Evolutionary conservation across 805 yeast species (phyloP), one percentile per base, ranked within the genome.

Genomic region (Candida chilensis): DNA sequence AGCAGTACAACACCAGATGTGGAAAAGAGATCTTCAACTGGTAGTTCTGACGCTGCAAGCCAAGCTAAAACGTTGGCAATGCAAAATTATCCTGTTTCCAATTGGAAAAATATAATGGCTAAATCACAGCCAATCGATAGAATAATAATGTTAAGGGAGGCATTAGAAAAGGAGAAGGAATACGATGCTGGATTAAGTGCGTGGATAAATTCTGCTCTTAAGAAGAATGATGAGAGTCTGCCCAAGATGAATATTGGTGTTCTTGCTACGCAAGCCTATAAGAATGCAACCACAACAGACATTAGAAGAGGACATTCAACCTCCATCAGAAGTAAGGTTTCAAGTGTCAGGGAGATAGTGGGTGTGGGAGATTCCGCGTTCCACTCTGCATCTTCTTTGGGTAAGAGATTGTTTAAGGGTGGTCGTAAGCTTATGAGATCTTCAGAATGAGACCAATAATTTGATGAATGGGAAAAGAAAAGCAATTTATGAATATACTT

Each of bases 261-360:
- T 24, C 47, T 63, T 24, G 69, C 68, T 1, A 45, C 64, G 4
- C 58, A 57, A 27, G 67, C 66, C 10, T 63, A 60, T 37, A 62
- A 56, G 38, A 63, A 63, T 41, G 69, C 69, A 4, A 40, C 63
- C 2, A 67, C 60, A 35, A 57, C 40, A 36, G 67, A 60, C 28
- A 42, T 61, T 22, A 50, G 62, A 34, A 51, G 67, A 40, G 16
- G 11, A 6, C 28, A 26, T n/a, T 46, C 48, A 7, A n/a, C 25
- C 6, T 22, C 13, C 11, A 8, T 22, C 12, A 22, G 13, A n/a
- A 22, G 25, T 22, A 22, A 22, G 13, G 25, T 22, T 22, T 22
- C 25, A 7, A 22, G 25, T 22, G 25, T 22, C 12, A 12, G 25
- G 6, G 25, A 22, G 15, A 22, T n/a, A 11, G 25, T 22, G 11